These are phyloP conservation scores for Umbellularia californica DNA, from an alignment of 164 flowering plant species.

Conservation along the genomic window DNA sequence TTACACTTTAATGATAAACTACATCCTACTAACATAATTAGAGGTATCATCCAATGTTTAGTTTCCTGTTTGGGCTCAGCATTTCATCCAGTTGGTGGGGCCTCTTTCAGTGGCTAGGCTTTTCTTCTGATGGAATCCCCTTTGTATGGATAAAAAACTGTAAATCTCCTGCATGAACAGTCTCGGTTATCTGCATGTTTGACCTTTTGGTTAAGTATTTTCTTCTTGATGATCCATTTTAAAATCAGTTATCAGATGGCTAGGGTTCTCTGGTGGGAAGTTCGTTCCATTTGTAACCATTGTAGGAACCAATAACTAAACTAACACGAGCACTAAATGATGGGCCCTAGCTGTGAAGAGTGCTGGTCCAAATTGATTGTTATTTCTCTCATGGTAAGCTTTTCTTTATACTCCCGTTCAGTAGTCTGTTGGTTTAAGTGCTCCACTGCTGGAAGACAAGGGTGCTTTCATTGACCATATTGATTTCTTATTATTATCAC, in stretches of 20 bases:
- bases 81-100: too few species aligned
- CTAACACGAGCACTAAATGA: background rate
- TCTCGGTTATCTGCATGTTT: too few species aligned
- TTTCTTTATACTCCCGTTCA: background rate
- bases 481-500: background rate
- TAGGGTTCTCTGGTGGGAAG: background rate
- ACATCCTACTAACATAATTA: too few species aligned
- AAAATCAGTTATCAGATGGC: background rate
- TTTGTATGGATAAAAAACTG: too few species aligned
- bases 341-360: background rate
- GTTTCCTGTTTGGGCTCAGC: too few species aligned
- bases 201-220: background rate
- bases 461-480: background rate
- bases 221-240: background rate
- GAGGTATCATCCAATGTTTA: too few species aligned
- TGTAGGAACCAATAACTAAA: background rate
- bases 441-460: background rate
- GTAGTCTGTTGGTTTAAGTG: background rate
- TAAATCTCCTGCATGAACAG: too few species aligned
- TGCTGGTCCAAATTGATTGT: background rate
- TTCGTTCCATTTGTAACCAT: background rate
- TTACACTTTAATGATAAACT: too few species aligned
- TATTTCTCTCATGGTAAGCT: background rate
- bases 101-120: too few species aligned
- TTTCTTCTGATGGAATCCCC: too few species aligned